Evolutionary conservation across 441 rosid genomes (phyloP).

Genomic region (Corymbia citriodora): DNA sequence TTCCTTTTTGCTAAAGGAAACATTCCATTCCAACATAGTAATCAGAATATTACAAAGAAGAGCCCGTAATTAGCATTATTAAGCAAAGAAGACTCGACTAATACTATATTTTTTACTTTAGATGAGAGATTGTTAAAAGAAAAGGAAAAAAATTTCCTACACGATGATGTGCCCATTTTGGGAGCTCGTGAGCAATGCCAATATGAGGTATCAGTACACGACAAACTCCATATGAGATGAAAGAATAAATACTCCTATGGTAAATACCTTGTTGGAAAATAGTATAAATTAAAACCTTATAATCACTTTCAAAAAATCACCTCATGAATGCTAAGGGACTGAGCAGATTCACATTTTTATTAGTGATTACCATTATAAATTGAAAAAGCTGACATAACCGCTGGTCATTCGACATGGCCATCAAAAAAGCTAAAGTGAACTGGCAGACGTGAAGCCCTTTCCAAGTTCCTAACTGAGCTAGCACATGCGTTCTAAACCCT

Average conservation of each 20-base stretch:
- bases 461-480: not conserved
- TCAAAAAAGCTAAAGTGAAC: no score
- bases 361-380: no score
- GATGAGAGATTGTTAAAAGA: not conserved
- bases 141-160: not conserved
- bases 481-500: not conserved
- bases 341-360: not conserved
- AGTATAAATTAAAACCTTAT: not conserved
- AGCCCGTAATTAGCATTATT: not conserved
- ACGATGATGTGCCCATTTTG: not conserved
- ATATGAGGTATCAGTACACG: rapidly evolving
- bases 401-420: no score
- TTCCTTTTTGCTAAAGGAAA: not conserved
- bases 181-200: not conserved
- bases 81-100: no score
- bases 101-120: not conserved
- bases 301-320: not conserved
- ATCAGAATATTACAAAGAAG: no score
- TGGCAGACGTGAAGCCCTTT: not conserved
- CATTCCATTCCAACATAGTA: not conserved
- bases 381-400: no score
- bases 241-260: not conserved
- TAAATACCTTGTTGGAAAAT: not conserved
- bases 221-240: not conserved
- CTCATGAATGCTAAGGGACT: not conserved